phyloP scores from a whole-genome alignment of 257 asterid species.

The Salvia miltiorrhiza region DNA sequence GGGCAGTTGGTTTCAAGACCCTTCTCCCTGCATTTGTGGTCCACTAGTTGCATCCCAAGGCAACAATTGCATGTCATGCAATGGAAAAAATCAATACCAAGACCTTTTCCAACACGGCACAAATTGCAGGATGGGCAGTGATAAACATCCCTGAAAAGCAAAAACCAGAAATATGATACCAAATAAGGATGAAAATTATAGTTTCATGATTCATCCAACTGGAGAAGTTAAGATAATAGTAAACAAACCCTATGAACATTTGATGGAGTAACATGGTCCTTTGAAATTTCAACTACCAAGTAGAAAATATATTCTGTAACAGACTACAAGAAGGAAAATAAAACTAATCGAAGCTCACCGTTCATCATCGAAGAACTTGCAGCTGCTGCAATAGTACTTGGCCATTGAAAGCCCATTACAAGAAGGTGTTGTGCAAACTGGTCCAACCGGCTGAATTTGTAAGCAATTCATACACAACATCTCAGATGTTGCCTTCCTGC shows the following conservation, averaged over 20 bases:
- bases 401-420: constrained; percentile 84
- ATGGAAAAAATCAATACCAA: constrained; percentile 85
- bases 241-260: background rate
- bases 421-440: constrained; percentile 68
- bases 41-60: constrained; percentile 66
- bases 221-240: background rate
- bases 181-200: constrained; percentile 1
- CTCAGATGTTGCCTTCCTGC: constrained; percentile 94
- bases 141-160: constrained; percentile 66
- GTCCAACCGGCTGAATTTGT: constrained; percentile 81
- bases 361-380: constrained; percentile 95
- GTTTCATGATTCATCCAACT: background rate
- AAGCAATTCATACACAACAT: constrained; percentile 98
- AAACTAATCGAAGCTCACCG: constrained; percentile 44
- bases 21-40: constrained; percentile 95
- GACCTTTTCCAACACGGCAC: constrained; percentile 94
- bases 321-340: constrained; percentile 9
- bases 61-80: constrained; percentile 99
- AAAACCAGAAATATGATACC: constrained; percentile 1
- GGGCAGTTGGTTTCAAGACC: constrained; percentile 97
- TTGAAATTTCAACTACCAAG: background rate
- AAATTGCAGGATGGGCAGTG: constrained; percentile 97
- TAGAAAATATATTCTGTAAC: background rate
- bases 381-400: constrained; percentile 89
- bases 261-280: background rate